Evolutionary conservation across 345 rosid species (phyloP).

Genomic region (Syzygium aqueum): DNA sequence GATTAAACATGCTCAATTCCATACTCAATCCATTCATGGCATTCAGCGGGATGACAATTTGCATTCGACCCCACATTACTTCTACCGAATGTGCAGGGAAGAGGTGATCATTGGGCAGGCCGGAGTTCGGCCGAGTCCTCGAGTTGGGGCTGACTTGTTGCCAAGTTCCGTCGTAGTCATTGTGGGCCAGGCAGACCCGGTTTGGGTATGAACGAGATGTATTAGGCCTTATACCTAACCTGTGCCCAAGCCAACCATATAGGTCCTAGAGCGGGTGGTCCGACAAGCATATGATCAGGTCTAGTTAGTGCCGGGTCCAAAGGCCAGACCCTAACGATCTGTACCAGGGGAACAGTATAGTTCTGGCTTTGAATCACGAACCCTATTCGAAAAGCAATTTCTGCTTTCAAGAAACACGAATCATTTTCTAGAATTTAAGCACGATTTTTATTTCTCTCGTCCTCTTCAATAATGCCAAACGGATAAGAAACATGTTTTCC

Average conservation of each 20-base stretch:
- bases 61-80: neutral
- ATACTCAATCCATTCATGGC: neutral
- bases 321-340: neutral
- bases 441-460: neutral
- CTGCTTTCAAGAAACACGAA: neutral
- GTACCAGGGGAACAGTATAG: neutral
- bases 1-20: neutral
- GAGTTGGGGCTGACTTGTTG: neutral
- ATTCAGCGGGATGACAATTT: neutral
- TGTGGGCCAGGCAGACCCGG: neutral
- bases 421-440: neutral
- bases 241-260: neutral
- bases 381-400: neutral
- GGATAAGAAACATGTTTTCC: neutral
- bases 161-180: neutral
- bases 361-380: neutral
- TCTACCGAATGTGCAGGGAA: neutral
- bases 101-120: neutral
- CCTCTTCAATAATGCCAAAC: neutral
- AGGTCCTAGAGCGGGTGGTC: neutral
- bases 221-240: neutral
- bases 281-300: neutral
- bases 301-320: neutral
- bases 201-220: neutral
- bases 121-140: neutral